Percentiles rank a stretch among this genome's conserved stretches.
These are phyloP conservation scores for Malassezia globosa DNA, from an alignment of 1,284 basidiomycete species.

Conservation along the genomic window DNA sequence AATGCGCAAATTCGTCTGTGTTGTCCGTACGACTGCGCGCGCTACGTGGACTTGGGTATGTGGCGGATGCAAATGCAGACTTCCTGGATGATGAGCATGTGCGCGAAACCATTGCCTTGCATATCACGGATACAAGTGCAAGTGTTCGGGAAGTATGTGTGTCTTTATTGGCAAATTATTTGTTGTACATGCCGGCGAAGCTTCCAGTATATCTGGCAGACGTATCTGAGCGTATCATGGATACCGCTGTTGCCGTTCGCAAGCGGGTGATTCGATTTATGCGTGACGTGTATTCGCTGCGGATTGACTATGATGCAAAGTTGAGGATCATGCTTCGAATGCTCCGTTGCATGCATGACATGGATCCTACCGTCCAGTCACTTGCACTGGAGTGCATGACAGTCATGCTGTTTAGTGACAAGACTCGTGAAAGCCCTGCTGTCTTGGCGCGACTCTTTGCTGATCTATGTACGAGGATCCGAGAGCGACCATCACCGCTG, in stretches of 20 bases:
- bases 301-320: constrained; percentile 55
- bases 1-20: constrained; percentile 24
- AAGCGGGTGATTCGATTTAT: constrained; percentile 90
- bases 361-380: constrained; percentile 78
- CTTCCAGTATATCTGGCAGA: constrained; percentile 72
- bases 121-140: constrained; percentile 77
- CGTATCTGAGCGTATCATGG: constrained; percentile 77
- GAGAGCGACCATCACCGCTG: constrained; percentile 67
- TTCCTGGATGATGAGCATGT: constrained; percentile 23
- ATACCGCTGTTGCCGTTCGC: constrained; percentile 80
- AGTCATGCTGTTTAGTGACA: constrained; percentile 66
- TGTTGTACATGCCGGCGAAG: constrained; percentile 72
- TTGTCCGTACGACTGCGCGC: constrained; percentile 37
- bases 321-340: constrained; percentile 72
- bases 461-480: constrained; percentile 67
- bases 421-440: background rate
- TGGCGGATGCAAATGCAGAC: constrained; percentile 25
- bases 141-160: constrained; percentile 90
- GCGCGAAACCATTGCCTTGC: constrained; percentile 61
- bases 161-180: constrained; percentile 86
- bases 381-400: constrained; percentile 75
- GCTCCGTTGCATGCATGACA: constrained; percentile 73
- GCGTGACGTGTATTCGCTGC: constrained; percentile 64
- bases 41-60: constrained; percentile 29
- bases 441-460: constrained; percentile 66